A percentile compares a stretch with the other conserved stretches of the same genome.
Evolutionary conservation across 2,329 filamentous ascomycete species (phyloP).

Genomic region (Parastagonospora nodorum): DNA sequence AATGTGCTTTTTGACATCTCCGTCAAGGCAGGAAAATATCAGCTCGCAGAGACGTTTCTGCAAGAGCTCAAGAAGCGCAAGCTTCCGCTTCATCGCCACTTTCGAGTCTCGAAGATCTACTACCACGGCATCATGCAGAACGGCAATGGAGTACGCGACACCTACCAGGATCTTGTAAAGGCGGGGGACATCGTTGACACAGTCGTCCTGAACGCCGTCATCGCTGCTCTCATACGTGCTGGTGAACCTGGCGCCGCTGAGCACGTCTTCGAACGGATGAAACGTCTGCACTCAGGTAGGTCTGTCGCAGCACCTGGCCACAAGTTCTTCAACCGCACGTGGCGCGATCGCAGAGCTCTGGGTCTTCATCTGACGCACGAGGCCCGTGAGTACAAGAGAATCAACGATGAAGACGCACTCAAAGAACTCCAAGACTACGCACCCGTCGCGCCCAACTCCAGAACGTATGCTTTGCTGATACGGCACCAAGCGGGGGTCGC

Average conservation of each 20-base stretch:
- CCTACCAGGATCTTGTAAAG: constrained; percentile 83
- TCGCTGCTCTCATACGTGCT: constrained; percentile 75
- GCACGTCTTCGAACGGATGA: constrained; percentile 84
- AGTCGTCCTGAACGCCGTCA: constrained; percentile 82
- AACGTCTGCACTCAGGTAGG: constrained; percentile 58
- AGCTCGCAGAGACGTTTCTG: constrained; percentile 82
- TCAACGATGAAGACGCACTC: constrained; percentile 57
- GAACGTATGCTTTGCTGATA: constrained; percentile 80
- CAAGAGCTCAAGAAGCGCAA: constrained; percentile 76
- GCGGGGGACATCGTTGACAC: constrained; percentile 88
- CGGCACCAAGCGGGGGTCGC: constrained; percentile 70
- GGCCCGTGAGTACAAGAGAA: constrained; percentile 47
- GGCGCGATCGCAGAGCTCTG: constrained; percentile 51
- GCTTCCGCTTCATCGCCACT: constrained; percentile 74
- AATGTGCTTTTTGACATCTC: constrained; percentile 91
- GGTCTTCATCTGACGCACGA: constrained; percentile 55
- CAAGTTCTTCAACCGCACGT: constrained; percentile 41
- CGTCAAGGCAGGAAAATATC: constrained; percentile 81
- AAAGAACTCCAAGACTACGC: constrained; percentile 69
- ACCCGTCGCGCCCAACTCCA: constrained; percentile 72
- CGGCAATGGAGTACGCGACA: constrained; percentile 72
- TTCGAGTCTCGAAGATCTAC: constrained; percentile 81
- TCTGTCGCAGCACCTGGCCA: constrained; percentile 28
- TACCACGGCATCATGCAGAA: constrained; percentile 79
- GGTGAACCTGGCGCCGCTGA: constrained; percentile 79